Evolutionary conservation across 192 early-diverging fungal species (phyloP), one percentile per base, ranked within the genome.

Genomic region (Dissophora globulifera): DNA sequence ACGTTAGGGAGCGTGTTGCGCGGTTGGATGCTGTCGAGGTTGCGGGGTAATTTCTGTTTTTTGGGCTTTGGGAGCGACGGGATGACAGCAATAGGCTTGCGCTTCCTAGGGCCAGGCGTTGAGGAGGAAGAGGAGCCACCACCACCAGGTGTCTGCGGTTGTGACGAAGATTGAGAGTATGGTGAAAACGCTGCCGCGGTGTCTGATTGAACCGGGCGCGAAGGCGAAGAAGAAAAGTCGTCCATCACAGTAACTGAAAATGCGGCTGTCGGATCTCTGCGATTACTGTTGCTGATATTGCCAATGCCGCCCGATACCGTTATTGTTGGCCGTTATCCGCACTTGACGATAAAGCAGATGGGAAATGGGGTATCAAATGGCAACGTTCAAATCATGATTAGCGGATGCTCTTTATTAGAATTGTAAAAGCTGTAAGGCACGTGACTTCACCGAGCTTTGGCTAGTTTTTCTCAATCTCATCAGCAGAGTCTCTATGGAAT

Each of bases 11-110:
- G 31, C 33, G 59, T 46, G 12, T 75, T 75, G 0, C 71, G 46
- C 0, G 71, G 56, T 4, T 41, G 58, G 23, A 75, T 75, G 42
- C 49, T 59, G 40, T 75, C 62, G 9, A 75, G 50, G 20, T 75
- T 75, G 0, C 71, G 62, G 20, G 43, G 71, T 9, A 75, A 62
- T n/a, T 75, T 75, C 26, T 64, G 71, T 40, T 75, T 75, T 32
- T 75, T 75, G 40, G 71, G 71, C 49, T 66, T 65, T 23, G 62
- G 62, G 22, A 66, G 27, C 35, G 71, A 50, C 0, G 69, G 59
- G 1, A 32, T 33, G 0, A 40, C 46, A 17, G 69, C 53, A 1
- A 55, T 61, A 50, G 58, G 58, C 49, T 72, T 72, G 26, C 69
- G 60, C 40, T 62, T 62, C 43, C 51, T 58, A 16, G 61, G 69